These are phyloP conservation scores for Paecilomyces niveus DNA, from an alignment of 2,329 filamentous ascomycete genomes.

Conservation along the genomic window DNA sequence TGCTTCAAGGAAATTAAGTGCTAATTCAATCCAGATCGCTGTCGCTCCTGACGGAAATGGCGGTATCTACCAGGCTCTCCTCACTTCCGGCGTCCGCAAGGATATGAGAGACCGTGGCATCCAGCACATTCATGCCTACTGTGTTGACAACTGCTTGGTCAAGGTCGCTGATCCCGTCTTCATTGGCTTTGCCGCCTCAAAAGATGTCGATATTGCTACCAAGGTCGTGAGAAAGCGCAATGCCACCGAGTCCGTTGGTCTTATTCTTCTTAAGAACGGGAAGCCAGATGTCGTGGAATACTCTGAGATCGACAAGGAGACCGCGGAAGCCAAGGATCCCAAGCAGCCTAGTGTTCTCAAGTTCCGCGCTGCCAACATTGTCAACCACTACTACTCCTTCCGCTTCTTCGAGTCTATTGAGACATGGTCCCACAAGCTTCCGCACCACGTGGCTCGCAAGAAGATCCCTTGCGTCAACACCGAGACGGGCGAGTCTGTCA, in stretches of 20 bases:
- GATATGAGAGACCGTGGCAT: constrained; percentile 88
- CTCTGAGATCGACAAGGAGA: constrained; percentile 85
- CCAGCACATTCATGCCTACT: constrained; percentile 94
- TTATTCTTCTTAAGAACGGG: constrained; percentile 92
- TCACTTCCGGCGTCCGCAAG: constrained; percentile 69
- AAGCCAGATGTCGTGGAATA: constrained; percentile 97
- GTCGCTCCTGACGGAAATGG: constrained; percentile 97
- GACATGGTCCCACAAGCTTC: constrained; percentile 74
- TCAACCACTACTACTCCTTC: constrained; percentile 99
- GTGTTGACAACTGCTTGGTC: constrained; percentile 98
- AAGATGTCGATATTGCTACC: constrained; percentile 89
- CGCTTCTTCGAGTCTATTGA: constrained; percentile 86
- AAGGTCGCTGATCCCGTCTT: constrained; percentile 96
- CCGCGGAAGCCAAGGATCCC: constrained; percentile 80
- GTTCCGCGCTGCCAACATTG: constrained; percentile 97
- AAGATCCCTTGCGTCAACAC: constrained; percentile 88
- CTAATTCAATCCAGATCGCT: constrained; percentile 52
- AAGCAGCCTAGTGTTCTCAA: constrained; percentile 77
- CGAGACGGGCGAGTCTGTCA: constrained; percentile 69
- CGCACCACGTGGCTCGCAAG: constrained; percentile 94
- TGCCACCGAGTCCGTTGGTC: constrained; percentile 88
- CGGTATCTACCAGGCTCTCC: constrained; percentile 87
- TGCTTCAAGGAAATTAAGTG: not conserved
- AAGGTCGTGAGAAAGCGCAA: constrained; percentile 99
- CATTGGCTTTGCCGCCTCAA: constrained; percentile 82